Base-by-base conservation (phyloP, 2,329 filamentous ascomycete species). In the Penicillium rolfsii region DNA sequence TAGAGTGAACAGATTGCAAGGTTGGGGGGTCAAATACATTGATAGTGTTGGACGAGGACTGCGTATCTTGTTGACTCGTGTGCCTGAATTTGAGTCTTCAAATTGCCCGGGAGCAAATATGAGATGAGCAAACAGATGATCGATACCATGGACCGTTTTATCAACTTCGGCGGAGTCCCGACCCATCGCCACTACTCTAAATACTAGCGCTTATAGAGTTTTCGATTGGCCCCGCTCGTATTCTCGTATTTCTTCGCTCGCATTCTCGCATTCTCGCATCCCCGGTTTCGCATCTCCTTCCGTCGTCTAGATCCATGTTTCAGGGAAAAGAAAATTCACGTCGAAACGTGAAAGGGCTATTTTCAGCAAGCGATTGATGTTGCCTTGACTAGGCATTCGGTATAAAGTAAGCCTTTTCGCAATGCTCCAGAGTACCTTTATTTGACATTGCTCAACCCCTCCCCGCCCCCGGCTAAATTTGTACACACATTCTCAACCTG, bases 201-300 rank as follows among this genome's bases (percentile, higher is more conserved):
- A 22, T 19, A 43, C 40, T 22, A 43, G 45, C 30, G 14, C 30
- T 24, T 43, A 22, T 48, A 48, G 28, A 30, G 24, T 48, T 30
- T 30, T 7, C 19, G 45, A 16, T 30, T 28, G 11, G 36, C 22
- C 41, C 53, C 53, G 41, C 41, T 56, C 53, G 53, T 56, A 56
- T 48, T n/a, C 38, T 59, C 60, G 58, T 52, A 60, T 60, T 60
- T 40, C 19, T 11, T 40, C 11, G 14, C 40, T 63, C 54, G 61
- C 38, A 55, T 60, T 60, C 58, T 60, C 61, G 54, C 55, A 48
- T 45, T 55, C 52, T 59, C 55, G 56, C 28, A 52, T 52, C 41
- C 56, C 48, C 55, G 59, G 33, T 24, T 45, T 45, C 52, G 40
- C 38, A 8, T 38, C 3, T 3, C 8, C 48, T 5, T n/a, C 50